Evolutionary conservation across 2,329 filamentous ascomycete genomes (phyloP).

Genomic region (Nothophoma quercina): DNA sequence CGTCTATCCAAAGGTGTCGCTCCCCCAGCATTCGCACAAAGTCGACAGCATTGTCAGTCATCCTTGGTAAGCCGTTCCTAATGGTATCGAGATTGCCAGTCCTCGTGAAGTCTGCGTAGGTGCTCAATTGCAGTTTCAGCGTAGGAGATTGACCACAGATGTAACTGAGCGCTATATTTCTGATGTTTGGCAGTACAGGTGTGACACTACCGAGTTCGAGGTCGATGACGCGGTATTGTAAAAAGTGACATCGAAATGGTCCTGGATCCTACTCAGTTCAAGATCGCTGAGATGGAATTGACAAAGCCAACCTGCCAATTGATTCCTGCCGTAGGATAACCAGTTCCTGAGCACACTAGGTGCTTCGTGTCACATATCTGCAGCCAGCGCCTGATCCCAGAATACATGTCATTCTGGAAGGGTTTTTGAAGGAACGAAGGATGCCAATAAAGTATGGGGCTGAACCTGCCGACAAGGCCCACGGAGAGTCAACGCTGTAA

Average conservation of each 20-base stretch:
- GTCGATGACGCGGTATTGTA: background rate
- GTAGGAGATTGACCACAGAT: conserved; percentile 15
- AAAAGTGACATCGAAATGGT: background rate
- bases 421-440: too few relatives aligned
- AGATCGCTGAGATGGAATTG: too few relatives aligned
- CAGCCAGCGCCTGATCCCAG: background rate
- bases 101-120: background rate
- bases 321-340: too few relatives aligned
- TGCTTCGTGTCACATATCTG: background rate
- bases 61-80: background rate
- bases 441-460: too few relatives aligned
- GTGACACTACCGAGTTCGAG: background rate
- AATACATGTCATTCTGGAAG: background rate
- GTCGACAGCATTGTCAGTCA: conserved; percentile 11
- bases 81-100: background rate
- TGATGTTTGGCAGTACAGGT: background rate
- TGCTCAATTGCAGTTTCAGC: background rate
- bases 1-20: conserved; percentile 15
- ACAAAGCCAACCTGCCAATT: too few relatives aligned
- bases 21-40: conserved; percentile 2
- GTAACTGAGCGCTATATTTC: conserved; percentile 20
- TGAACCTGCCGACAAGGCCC: too few relatives aligned
- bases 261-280: too few relatives aligned
- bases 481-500: too few relatives aligned
- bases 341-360: background rate